phyloP scores from a whole-genome alignment of 192 early-diverging fungal species.

The Podila horticola region DNA sequence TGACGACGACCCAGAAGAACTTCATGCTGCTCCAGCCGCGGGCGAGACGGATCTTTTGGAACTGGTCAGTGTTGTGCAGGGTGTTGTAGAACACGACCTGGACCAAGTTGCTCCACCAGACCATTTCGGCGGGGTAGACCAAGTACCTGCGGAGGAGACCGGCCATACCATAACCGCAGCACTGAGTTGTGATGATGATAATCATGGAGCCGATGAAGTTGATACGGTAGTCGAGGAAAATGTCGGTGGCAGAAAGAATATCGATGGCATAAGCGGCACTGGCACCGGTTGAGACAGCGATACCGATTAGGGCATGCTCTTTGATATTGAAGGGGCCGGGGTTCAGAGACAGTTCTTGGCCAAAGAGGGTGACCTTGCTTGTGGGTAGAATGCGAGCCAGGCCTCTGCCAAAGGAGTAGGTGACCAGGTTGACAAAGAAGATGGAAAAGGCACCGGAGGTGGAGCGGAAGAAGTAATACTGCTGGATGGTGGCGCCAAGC shows the following conservation, averaged over 20 bases:
- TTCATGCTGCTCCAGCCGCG: slow-evolving; percentile 38
- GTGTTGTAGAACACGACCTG: slow-evolving; percentile 60
- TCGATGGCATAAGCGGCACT: slow-evolving; percentile 62
- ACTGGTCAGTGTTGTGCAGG: slow-evolving; percentile 46
- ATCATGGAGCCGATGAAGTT: slow-evolving; percentile 14
- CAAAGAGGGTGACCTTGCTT: neutral
- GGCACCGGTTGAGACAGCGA: slow-evolving; percentile 60
- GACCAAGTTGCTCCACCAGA: slow-evolving; percentile 85
- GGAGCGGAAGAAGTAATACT: slow-evolving; percentile 55
- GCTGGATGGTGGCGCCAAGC: slow-evolving; percentile 43
- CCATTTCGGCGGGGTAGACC: slow-evolving; percentile 84
- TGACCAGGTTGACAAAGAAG: slow-evolving; percentile 50
- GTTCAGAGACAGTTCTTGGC: slow-evolving; percentile 26
- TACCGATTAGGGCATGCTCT: slow-evolving; percentile 71
- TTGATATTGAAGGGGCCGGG: slow-evolving; percentile 70
- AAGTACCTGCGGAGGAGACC: slow-evolving; percentile 80
- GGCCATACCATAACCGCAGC: slow-evolving; percentile 71
- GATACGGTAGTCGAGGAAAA: slow-evolving; percentile 25
- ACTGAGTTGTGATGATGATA: slow-evolving; percentile 72
- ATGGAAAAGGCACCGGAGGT: slow-evolving; percentile 33
- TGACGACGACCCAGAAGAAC: slow-evolving; percentile 55
- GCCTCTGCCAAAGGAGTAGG: slow-evolving; percentile 32
- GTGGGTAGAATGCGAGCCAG: slow-evolving; percentile 32
- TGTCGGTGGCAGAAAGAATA: slow-evolving; percentile 17
- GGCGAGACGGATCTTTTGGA: slow-evolving; percentile 10